phyloP scores from a whole-genome alignment of 2,329 filamentous ascomycete genomes.

The Botrytis galanthina region DNA sequence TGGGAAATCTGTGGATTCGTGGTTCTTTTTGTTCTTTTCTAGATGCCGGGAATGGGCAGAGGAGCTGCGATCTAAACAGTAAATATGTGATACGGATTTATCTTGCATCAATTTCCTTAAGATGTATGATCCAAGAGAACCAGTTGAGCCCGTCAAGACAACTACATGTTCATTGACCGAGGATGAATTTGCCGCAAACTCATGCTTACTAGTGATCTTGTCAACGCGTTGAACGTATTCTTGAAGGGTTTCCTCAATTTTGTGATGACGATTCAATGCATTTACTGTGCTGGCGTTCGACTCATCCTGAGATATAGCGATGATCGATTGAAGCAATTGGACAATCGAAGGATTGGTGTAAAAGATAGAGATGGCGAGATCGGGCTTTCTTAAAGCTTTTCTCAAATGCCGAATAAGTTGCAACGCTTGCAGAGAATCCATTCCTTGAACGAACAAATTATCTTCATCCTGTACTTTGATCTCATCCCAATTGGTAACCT shows the following conservation, averaged over 20 bases:
- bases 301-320: not conserved
- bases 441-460: slow-evolving; percentile 19
- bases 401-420: slow-evolving; percentile 12
- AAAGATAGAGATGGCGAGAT: not conserved
- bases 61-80: slow-evolving; percentile 47
- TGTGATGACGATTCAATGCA: not conserved
- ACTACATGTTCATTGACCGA: slow-evolving; percentile 29
- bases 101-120: slow-evolving; percentile 41
- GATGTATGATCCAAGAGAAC: slow-evolving; percentile 49
- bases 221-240: not conserved
- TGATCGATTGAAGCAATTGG: not conserved
- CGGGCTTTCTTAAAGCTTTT: not conserved
- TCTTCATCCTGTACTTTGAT: not conserved
- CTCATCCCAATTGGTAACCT: not conserved
- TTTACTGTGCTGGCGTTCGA: not conserved
- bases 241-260: slow-evolving; percentile 12
- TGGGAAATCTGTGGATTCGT: not conserved
- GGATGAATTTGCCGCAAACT: not conserved
- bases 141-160: slow-evolving; percentile 49
- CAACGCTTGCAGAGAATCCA: slow-evolving; percentile 21
- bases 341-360: slow-evolving; percentile 10
- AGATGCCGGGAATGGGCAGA: slow-evolving; percentile 17
- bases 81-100: slow-evolving; percentile 42
- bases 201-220: not conserved
- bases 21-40: slow-evolving; percentile 22